Conservation (phyloP, 2,329 filamentous ascomycete genomes). For the Botrytis deweyae region DNA sequence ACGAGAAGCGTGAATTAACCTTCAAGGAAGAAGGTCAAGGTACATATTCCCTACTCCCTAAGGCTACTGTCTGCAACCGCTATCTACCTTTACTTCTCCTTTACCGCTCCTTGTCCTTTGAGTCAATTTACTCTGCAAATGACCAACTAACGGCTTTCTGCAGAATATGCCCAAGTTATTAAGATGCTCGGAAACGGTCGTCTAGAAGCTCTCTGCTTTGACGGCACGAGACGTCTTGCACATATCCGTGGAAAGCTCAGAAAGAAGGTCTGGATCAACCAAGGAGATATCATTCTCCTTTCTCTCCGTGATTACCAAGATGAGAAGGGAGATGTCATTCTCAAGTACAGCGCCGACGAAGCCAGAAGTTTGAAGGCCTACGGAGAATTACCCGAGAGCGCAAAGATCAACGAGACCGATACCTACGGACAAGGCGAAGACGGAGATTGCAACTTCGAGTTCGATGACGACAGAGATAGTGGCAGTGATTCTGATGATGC, state of each 20-base stretch:
- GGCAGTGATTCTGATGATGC: slow-evolving; percentile 53
- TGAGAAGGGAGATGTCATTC: slow-evolving; percentile 88
- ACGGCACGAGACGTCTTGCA: slow-evolving; percentile 81
- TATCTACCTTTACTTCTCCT: slow-evolving; percentile 3
- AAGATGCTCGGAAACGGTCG: slow-evolving; percentile 98
- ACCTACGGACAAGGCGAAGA: slow-evolving; percentile 89
- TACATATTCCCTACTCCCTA: slow-evolving; percentile 39
- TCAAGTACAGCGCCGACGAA: slow-evolving; percentile 96
- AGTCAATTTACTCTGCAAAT: neutral
- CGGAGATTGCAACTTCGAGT: slow-evolving; percentile 97
- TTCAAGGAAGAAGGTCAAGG: slow-evolving; percentile 98
- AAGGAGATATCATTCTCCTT: slow-evolving; percentile 89
- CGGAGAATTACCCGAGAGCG: slow-evolving; percentile 92
- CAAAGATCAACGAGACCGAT: slow-evolving; percentile 99
- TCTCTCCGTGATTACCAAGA: slow-evolving; percentile 91
- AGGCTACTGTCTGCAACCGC: neutral
- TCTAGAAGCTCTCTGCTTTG: slow-evolving; percentile 88
- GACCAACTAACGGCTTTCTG: slow-evolving; percentile 25
- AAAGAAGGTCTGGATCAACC: slow-evolving; percentile 99
- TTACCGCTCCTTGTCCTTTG: slow-evolving; percentile 43
- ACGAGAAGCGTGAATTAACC: slow-evolving; percentile 96
- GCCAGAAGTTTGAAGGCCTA: slow-evolving; percentile 94
- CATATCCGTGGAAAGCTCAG: slow-evolving; percentile 94
- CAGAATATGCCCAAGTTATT: slow-evolving; percentile 79
- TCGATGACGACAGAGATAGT: slow-evolving; percentile 82